phyloP scores from a whole-genome alignment of 2,329 filamentous ascomycete genomes.

The Fusarium sp. region DNA sequence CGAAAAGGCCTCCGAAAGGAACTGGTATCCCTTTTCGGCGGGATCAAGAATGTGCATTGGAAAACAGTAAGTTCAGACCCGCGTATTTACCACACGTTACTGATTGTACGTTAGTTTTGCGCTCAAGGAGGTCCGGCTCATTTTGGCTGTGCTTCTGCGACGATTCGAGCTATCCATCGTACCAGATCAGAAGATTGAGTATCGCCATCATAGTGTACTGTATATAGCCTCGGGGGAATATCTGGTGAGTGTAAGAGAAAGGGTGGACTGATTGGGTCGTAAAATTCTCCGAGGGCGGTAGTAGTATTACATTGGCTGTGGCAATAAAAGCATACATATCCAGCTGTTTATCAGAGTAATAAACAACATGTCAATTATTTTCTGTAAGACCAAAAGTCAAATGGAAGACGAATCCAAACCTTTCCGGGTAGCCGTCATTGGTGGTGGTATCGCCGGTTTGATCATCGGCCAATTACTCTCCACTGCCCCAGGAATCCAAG shows the following conservation, averaged over 20 bases:
- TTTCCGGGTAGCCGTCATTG: neutral
- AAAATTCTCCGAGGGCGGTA: neutral
- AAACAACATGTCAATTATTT: neutral
- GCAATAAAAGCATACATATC: neutral
- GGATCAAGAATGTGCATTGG: slow-evolving; percentile 2
- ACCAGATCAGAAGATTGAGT: neutral
- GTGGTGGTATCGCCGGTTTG: neutral
- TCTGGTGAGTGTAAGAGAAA: neutral
- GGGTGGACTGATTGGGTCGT: neutral
- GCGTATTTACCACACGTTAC: fast-evolving
- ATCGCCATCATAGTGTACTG: neutral
- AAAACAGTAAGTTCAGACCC: neutral
- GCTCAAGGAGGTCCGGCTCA: neutral
- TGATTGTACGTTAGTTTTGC: neutral
- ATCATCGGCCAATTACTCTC: slow-evolving; percentile 3
- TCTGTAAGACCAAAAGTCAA: neutral
- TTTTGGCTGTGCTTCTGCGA: neutral
- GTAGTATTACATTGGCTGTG: too few relatives aligned
- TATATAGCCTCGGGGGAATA: slow-evolving; percentile 5
- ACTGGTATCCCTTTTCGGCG: neutral
- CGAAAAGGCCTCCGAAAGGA: neutral
- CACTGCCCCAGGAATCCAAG: neutral
- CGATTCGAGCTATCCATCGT: neutral
- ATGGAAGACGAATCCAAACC: neutral
- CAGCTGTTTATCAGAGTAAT: too few relatives aligned